phyloP scores from a whole-genome alignment of 192 early-diverging fungal genomes.

The Spinellus fusiger region DNA sequence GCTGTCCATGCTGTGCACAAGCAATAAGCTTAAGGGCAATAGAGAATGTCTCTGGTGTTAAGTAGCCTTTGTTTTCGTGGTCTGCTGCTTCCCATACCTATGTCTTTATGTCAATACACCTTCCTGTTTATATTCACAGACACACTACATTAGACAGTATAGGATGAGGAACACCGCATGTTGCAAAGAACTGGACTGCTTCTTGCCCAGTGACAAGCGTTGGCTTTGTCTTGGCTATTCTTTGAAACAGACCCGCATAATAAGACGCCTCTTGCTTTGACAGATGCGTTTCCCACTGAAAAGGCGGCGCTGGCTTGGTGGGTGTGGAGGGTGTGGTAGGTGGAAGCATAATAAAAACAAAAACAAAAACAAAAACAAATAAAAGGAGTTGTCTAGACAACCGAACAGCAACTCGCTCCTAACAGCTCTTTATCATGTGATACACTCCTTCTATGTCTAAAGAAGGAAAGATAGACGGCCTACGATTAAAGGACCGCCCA shows the following conservation, averaged over 20 bases:
- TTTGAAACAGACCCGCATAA: slow-evolving; percentile 51
- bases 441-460: not conserved
- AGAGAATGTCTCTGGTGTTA: slow-evolving; percentile 67
- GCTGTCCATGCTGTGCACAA: slow-evolving; percentile 67
- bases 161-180: slow-evolving; percentile 50
- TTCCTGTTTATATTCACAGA: not conserved
- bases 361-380: not conserved
- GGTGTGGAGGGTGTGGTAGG: not conserved
- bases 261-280: slow-evolving; percentile 51
- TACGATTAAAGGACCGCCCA: too few relatives aligned
- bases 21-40: slow-evolving; percentile 87
- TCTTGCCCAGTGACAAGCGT: slow-evolving; percentile 55
- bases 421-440: not conserved
- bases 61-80: slow-evolving; percentile 64
- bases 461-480: too few relatives aligned
- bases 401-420: not conserved
- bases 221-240: slow-evolving; percentile 48
- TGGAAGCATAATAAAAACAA: not conserved
- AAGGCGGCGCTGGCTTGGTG: not conserved
- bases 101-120: not conserved
- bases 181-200: slow-evolving; percentile 68
- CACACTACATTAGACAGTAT: slow-evolving; percentile 47
- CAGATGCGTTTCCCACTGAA: slow-evolving; percentile 27
- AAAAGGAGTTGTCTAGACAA: not conserved
- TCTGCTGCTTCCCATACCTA: slow-evolving; percentile 89